A percentile compares a stretch with the other conserved stretches of the same genome.
These are phyloP conservation scores for Botryotinia globosa DNA, from an alignment of 2,329 filamentous ascomycete species.

Conservation along the genomic window DNA sequence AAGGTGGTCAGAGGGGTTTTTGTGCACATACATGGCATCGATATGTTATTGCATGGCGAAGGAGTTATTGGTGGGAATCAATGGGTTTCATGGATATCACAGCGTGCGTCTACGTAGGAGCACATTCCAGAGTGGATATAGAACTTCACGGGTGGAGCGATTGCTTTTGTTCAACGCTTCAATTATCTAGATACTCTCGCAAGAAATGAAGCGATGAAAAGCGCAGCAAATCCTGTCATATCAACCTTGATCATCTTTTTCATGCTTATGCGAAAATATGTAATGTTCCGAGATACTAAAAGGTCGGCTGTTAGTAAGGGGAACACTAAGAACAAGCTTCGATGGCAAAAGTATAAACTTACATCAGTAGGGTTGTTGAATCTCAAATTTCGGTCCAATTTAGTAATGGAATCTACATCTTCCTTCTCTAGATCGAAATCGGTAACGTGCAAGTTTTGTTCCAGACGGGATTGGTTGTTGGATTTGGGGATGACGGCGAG, in stretches of 20 bases:
- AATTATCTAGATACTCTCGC: background rate
- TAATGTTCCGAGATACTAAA: conserved; percentile 48
- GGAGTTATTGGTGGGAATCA: conserved; percentile 23
- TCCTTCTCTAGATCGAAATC: conserved; percentile 62
- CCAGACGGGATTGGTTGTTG: conserved; percentile 54
- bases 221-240: background rate
- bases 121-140: background rate
- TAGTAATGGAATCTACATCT: conserved; percentile 66
- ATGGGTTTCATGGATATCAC: conserved; percentile 16
- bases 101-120: background rate
- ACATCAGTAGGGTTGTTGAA: conserved; percentile 72
- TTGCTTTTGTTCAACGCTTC: background rate
- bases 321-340: too few species aligned
- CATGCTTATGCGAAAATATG: conserved; percentile 51
- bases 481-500: conserved; percentile 82
- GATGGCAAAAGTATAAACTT: conserved; percentile 1
- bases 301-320: conserved; percentile 18
- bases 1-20: background rate
- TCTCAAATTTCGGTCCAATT: conserved; percentile 62
- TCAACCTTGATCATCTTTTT: background rate
- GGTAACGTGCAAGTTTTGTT: conserved; percentile 65
- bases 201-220: background rate
- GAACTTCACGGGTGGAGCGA: background rate
- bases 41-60: conserved; percentile 26
- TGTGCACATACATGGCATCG: background rate